A percentile compares a stretch with the other conserved stretches of the same genome.
Conservation (phyloP, 768 basidiomycete species). For the Trametes cingulata region DNA sequence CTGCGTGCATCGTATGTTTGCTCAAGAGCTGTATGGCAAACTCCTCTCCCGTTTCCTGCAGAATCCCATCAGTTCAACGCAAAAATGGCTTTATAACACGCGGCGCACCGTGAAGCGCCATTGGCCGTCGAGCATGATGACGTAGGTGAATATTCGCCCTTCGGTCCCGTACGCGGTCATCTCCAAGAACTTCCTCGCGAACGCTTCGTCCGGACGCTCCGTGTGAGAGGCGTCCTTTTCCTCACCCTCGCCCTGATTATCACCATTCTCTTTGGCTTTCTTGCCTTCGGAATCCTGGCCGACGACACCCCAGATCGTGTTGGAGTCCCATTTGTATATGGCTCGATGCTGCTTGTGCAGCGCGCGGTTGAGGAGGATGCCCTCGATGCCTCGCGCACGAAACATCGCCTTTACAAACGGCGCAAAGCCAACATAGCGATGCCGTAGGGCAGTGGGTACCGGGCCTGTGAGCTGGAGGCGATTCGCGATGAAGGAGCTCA, state of each 20-base stretch:
- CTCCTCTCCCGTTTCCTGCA: slow-evolving; percentile 44
- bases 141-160: slow-evolving; percentile 46
- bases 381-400: slow-evolving; percentile 37
- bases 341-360: slow-evolving; percentile 43
- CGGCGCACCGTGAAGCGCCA: slow-evolving; percentile 40
- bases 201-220: slow-evolving; percentile 20
- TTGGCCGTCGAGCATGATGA: slow-evolving; percentile 45
- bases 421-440: slow-evolving; percentile 41
- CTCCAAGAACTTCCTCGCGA: slow-evolving; percentile 41
- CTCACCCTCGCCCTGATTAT: neutral
- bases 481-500: slow-evolving; percentile 44
- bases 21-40: slow-evolving; percentile 44
- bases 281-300: slow-evolving; percentile 10
- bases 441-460: slow-evolving; percentile 39
- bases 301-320: slow-evolving; percentile 38
- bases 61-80: neutral
- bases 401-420: slow-evolving; percentile 46
- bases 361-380: slow-evolving; percentile 39
- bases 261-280: neutral
- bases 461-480: slow-evolving; percentile 46
- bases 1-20: slow-evolving; percentile 50
- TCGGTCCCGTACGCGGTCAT: slow-evolving; percentile 44
- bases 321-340: slow-evolving; percentile 41
- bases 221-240: neutral
- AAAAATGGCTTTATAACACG: no score